Conservation (phyloP, 2,329 filamentous ascomycete species). For the Cladophialophora yegresii region DNA sequence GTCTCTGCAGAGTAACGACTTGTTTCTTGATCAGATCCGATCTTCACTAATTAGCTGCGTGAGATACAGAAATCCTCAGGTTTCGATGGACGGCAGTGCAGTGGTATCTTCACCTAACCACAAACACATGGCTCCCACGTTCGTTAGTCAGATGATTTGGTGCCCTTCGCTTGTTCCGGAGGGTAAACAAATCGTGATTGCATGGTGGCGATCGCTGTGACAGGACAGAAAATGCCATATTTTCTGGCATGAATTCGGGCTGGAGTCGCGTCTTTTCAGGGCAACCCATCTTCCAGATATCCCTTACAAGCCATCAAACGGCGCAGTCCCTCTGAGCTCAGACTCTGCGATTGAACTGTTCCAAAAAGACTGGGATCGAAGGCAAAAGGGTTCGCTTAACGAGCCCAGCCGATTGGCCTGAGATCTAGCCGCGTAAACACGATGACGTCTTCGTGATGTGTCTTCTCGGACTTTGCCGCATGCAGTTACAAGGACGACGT, state of each 20-base stretch:
- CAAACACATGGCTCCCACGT: slow-evolving; percentile 17
- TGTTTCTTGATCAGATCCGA: not conserved
- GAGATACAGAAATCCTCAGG: not conserved
- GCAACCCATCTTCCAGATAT: not conserved
- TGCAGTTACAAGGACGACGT: not conserved
- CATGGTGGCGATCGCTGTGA: not conserved
- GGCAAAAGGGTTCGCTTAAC: slow-evolving; percentile 13
- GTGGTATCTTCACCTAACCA: not conserved
- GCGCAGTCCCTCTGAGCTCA: not conserved
- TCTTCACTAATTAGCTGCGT: not conserved
- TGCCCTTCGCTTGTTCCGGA: slow-evolving; percentile 15
- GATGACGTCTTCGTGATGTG: slow-evolving; percentile 16
- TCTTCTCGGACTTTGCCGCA: slow-evolving; percentile 4
- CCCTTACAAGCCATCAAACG: not conserved
- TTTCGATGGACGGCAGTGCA: not conserved
- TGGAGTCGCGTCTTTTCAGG: not conserved
- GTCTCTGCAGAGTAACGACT: not conserved
- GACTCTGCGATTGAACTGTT: not conserved
- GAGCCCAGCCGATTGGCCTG: slow-evolving; percentile 14
- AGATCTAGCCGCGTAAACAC: slow-evolving; percentile 13
- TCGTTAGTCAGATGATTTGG: slow-evolving; percentile 13
- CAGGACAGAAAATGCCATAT: not conserved
- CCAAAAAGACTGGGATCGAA: not conserved
- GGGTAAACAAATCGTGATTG: slow-evolving; percentile 16
- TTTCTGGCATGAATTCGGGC: not conserved